Evolutionary conservation across 2,329 filamentous ascomycete genomes (phyloP).

Genomic region (Verruconis gallopava): DNA sequence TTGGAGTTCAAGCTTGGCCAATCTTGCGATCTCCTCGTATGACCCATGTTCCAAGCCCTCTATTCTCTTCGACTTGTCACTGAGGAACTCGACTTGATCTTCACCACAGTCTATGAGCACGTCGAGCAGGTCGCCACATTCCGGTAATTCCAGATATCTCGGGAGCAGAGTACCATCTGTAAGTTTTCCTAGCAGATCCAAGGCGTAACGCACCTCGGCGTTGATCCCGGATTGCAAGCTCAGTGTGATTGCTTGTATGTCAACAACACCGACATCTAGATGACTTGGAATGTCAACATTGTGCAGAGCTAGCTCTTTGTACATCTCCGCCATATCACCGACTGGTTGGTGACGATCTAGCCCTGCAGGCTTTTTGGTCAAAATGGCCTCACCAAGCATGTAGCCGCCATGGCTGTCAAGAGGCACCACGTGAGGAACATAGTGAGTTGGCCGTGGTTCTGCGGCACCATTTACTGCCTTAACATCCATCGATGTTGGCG

Average conservation of each 20-base stretch:
- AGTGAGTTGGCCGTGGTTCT: neutral
- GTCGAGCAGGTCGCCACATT: conserved; percentile 80
- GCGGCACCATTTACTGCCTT: neutral
- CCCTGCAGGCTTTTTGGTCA: neutral
- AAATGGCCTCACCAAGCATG: neutral
- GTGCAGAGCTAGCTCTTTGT: conserved; percentile 3
- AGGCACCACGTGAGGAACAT: too few species aligned
- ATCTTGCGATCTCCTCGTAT: conserved; percentile 77
- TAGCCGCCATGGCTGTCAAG: too few species aligned
- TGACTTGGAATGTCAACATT: conserved; percentile 65
- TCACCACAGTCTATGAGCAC: conserved; percentile 83
- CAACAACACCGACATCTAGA: conserved; percentile 72
- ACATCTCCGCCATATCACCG: too few species aligned
- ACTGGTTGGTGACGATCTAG: too few species aligned
- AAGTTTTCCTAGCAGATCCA: conserved; percentile 69
- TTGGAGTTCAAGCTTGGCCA: conserved; percentile 62
- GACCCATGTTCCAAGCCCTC: conserved; percentile 71
- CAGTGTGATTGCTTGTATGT: conserved; percentile 79
- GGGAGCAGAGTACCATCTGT: conserved; percentile 40
- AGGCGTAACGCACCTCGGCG: conserved; percentile 74
- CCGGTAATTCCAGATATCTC: conserved; percentile 53
- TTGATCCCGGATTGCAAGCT: conserved; percentile 83
- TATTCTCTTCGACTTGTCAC: conserved; percentile 70
- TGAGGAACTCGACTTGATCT: conserved; percentile 72
- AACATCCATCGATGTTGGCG: neutral